phyloP scores from a whole-genome alignment of 1,139 yeast genomes.

The Wickerhamomyces sp. region DNA sequence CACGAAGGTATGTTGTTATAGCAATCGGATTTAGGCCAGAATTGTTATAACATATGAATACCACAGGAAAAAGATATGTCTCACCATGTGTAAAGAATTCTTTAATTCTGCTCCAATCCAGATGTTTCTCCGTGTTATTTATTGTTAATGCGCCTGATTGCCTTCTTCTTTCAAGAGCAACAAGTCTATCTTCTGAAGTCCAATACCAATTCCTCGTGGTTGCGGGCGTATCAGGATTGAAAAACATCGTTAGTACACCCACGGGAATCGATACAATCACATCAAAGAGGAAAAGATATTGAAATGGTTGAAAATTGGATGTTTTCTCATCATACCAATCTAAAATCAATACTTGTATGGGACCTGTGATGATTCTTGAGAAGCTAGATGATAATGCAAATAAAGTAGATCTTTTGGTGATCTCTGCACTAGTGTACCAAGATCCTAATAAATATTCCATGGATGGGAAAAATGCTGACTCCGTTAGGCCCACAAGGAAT shows the following conservation, averaged over 20 bases:
- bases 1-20: slow-evolving; percentile 9
- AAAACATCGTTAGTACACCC: slow-evolving; percentile 38
- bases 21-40: slow-evolving; percentile 7
- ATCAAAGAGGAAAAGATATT: slow-evolving; percentile 51
- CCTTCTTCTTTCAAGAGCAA: slow-evolving; percentile 37
- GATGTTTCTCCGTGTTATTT: slow-evolving; percentile 35
- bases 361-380: slow-evolving; percentile 44
- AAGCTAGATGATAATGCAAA: slow-evolving; percentile 44
- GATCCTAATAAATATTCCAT: slow-evolving; percentile 46
- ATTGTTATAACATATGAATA: slow-evolving; percentile 10
- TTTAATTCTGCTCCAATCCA: slow-evolving; percentile 36
- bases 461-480: slow-evolving; percentile 56
- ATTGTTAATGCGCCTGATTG: slow-evolving; percentile 27
- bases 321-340: slow-evolving; percentile 29
- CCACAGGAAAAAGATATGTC: slow-evolving; percentile 30
- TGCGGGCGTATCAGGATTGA: slow-evolving; percentile 39
- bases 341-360: slow-evolving; percentile 40
- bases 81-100: slow-evolving; percentile 37
- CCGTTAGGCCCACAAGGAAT: slow-evolving; percentile 51
- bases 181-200: slow-evolving; percentile 28
- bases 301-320: slow-evolving; percentile 37
- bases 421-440: slow-evolving; percentile 40
- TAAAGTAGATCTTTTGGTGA: slow-evolving; percentile 44
- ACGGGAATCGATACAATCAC: slow-evolving; percentile 47
- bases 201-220: slow-evolving; percentile 38